These are phyloP conservation scores for Globisporangium okanoganense DNA, from an alignment of 352 stramenopile genomes.

Conservation along the genomic window DNA sequence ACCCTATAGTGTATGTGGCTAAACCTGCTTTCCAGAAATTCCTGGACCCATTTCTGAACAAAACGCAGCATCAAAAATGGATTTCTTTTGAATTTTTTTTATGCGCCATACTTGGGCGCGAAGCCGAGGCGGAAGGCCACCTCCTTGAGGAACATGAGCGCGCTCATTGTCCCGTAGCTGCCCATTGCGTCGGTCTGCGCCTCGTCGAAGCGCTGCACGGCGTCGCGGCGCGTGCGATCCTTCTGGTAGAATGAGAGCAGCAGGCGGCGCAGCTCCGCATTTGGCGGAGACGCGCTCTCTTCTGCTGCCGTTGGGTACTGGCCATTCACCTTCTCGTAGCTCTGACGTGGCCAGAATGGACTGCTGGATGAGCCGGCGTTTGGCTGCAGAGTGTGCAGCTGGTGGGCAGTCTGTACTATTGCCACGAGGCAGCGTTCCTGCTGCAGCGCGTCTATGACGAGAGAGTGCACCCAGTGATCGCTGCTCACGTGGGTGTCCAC, in stretches of 20 bases:
- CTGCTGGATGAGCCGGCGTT: slow-evolving; percentile 4
- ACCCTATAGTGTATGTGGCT: no score
- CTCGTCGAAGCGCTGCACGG: slow-evolving; percentile 42
- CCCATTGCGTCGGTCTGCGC: slow-evolving; percentile 40
- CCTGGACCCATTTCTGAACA: neutral
- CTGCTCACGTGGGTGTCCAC: slow-evolving; percentile 17
- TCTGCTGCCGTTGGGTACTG: slow-evolving; percentile 26
- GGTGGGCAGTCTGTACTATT: slow-evolving; percentile 29
- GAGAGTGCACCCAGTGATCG: slow-evolving; percentile 41
- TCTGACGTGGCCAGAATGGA: slow-evolving; percentile 60
- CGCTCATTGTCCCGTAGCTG: slow-evolving; percentile 68
- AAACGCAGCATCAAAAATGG: neutral
- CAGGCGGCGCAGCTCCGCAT: slow-evolving; percentile 26
- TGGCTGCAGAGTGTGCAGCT: slow-evolving; percentile 20
- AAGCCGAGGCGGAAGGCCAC: slow-evolving; percentile 74
- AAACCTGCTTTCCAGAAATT: no score
- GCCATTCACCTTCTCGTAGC: slow-evolving; percentile 54
- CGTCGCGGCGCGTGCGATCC: slow-evolving; percentile 66
- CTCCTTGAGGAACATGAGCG: slow-evolving; percentile 71
- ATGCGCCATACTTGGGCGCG: slow-evolving; percentile 79
- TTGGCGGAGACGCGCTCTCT: neutral
- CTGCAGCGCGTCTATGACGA: slow-evolving; percentile 31
- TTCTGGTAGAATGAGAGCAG: slow-evolving; percentile 52
- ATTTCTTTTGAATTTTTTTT: slow-evolving; percentile 8
- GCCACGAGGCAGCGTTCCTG: slow-evolving; percentile 43